These are phyloP conservation scores for Suillus spraguei DNA, from an alignment of 768 basidiomycete species.

Conservation along the genomic window DNA sequence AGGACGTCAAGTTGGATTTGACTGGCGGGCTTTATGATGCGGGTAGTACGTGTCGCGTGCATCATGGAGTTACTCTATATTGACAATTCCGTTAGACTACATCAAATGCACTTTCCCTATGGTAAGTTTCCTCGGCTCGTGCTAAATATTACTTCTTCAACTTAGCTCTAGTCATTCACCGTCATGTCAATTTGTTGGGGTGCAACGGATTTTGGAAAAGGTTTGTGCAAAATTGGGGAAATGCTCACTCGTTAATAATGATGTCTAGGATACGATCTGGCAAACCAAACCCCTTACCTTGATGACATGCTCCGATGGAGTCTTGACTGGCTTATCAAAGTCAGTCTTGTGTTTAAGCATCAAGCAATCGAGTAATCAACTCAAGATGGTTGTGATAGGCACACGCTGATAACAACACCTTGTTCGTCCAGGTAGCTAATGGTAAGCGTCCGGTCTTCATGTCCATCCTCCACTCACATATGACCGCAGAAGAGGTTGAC, in stretches of 20 bases:
- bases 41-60: slow-evolving; percentile 58
- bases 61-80: slow-evolving; percentile 7
- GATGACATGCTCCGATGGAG: slow-evolving; percentile 92
- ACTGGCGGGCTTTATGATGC: slow-evolving; percentile 93
- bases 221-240: slow-evolving; percentile 34
- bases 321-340: slow-evolving; percentile 90
- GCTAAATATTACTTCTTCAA: not conserved
- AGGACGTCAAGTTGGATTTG: slow-evolving; percentile 72
- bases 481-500: slow-evolving; percentile 55
- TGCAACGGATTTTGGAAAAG: slow-evolving; percentile 80
- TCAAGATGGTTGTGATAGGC: slow-evolving; percentile 49
- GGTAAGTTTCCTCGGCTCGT: slow-evolving; percentile 41
- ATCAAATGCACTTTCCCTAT: slow-evolving; percentile 88
- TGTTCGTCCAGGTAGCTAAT: slow-evolving; percentile 79
- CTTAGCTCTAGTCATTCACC: slow-evolving; percentile 61
- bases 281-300: slow-evolving; percentile 90
- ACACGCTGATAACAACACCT: slow-evolving; percentile 69
- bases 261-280: slow-evolving; percentile 70
- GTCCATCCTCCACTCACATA: slow-evolving; percentile 10
- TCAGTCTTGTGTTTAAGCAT: slow-evolving; percentile 28
- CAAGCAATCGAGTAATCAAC: not conserved
- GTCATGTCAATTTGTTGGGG: slow-evolving; percentile 92
- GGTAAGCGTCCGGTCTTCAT: slow-evolving; percentile 40
- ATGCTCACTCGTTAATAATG: slow-evolving; percentile 5
- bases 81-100: slow-evolving; percentile 55